phyloP scores from a whole-genome alignment of 768 basidiomycete genomes.

The Tricholoma matsutake region DNA sequence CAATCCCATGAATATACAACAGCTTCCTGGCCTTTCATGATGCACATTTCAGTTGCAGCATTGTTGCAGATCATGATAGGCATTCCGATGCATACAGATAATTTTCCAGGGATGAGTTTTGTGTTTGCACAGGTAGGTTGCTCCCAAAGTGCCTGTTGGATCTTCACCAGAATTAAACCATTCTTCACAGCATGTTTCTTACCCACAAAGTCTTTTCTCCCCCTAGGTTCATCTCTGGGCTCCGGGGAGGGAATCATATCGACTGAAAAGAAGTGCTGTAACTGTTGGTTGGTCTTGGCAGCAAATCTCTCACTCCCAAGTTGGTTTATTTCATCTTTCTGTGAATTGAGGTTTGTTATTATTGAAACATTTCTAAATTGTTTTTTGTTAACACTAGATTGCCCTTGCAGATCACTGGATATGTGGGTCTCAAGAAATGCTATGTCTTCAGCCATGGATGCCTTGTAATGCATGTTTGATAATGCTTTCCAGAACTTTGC shows the following conservation, averaged over 20 bases:
- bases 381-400: conserved; percentile 7
- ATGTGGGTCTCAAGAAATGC: conserved; percentile 23
- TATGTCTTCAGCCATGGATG: too few relatives aligned
- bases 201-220: background rate
- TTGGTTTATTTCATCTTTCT: conserved; percentile 31
- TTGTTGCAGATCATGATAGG: conserved; percentile 26
- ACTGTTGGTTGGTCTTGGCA: conserved; percentile 17
- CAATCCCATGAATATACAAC: conserved; percentile 21
- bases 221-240: background rate
- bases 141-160: background rate
- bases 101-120: conserved; percentile 22
- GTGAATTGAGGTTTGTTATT: conserved; percentile 28
- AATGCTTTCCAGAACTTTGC: conserved; percentile 20
- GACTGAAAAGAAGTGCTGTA: conserved; percentile 26
- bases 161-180: background rate
- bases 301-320: conserved; percentile 28
- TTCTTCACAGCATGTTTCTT: background rate
- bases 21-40: background rate
- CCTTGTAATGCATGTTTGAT: background rate
- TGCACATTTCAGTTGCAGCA: background rate
- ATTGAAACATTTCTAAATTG: conserved; percentile 29
- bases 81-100: background rate
- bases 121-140: background rate
- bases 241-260: background rate
- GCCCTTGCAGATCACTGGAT: conserved; percentile 9